These are phyloP conservation scores for Pleurotus salmoneostramineus DNA, from an alignment of 768 basidiomycete species.

Conservation along the genomic window DNA sequence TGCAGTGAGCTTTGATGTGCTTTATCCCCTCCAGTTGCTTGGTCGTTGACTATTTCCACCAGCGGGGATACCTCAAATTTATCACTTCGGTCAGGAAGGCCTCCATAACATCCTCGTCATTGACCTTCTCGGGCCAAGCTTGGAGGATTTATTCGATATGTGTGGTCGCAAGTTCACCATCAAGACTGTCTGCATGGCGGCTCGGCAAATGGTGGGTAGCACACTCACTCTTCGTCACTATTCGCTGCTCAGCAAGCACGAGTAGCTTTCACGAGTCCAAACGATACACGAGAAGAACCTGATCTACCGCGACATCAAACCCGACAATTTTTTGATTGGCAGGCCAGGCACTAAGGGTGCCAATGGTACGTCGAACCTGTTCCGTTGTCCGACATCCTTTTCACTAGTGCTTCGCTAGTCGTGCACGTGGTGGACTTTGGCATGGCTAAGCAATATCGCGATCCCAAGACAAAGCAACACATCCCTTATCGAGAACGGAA, in stretches of 20 bases:
- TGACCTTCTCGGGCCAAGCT: slow-evolving; percentile 91
- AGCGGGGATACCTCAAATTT: slow-evolving; percentile 99
- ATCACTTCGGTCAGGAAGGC: slow-evolving; percentile 99
- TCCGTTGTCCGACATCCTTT: not conserved
- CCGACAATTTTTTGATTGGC: slow-evolving; percentile 98
- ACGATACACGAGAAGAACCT: slow-evolving; percentile 99
- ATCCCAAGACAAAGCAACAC: slow-evolving; percentile 99
- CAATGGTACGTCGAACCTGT: slow-evolving; percentile 50
- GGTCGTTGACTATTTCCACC: slow-evolving; percentile 16
- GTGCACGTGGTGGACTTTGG: slow-evolving; percentile 98
- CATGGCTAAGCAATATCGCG: slow-evolving; percentile 99
- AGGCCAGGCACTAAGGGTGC: slow-evolving; percentile 88
- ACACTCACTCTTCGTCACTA: not conserved
- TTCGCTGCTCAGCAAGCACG: slow-evolving; percentile 4
- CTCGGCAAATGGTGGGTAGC: slow-evolving; percentile 84
- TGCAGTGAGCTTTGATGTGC: slow-evolving; percentile 71
- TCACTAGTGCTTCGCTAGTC: slow-evolving; percentile 35
- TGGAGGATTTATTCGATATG: slow-evolving; percentile 99
- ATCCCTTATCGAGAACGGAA: slow-evolving; percentile 99
- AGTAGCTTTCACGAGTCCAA: slow-evolving; percentile 88
- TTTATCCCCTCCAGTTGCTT: slow-evolving; percentile 6
- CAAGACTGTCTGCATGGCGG: slow-evolving; percentile 99
- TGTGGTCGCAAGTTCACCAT: slow-evolving; percentile 96
- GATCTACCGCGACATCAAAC: slow-evolving; percentile 99
- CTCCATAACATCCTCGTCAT: slow-evolving; percentile 99